Evolutionary conservation across 805 yeast species (phyloP).

Genomic region (Metschnikowia borealis): DNA sequence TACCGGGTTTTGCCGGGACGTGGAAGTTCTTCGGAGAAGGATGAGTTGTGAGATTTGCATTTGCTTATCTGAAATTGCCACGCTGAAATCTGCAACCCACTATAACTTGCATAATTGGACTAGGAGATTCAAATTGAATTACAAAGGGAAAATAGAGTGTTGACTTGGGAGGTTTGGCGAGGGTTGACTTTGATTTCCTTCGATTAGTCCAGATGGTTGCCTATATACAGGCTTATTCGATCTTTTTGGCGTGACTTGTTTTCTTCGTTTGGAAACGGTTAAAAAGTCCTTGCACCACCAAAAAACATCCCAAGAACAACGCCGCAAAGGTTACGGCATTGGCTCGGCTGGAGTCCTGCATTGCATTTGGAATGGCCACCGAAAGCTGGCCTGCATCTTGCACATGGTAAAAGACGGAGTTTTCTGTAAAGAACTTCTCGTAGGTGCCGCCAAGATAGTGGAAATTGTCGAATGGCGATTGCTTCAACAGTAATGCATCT

Average conservation of each 20-base stretch:
- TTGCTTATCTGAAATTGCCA: background rate
- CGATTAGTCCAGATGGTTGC: too few relatives aligned
- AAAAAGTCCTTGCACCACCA: conserved; percentile 4
- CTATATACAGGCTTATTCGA: background rate
- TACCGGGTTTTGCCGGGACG: conserved; percentile 17
- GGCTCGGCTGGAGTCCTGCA: conserved; percentile 2
- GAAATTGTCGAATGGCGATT: conserved; percentile 37
- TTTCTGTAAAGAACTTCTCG: conserved; percentile 35
- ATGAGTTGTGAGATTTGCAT: conserved; percentile 13
- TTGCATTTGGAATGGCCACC: conserved; percentile 14
- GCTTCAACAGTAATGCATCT: conserved; percentile 25
- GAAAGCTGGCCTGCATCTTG: conserved; percentile 9
- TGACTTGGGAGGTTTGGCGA: too few relatives aligned
- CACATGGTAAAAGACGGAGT: conserved; percentile 37
- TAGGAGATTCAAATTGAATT: too few relatives aligned
- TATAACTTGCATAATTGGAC: too few relatives aligned
- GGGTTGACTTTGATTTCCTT: too few relatives aligned
- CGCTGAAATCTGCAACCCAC: too few relatives aligned
- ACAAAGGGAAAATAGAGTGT: too few relatives aligned
- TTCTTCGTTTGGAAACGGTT: background rate
- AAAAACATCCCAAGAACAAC: conserved; percentile 9
- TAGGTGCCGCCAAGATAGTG: conserved; percentile 29
- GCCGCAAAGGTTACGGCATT: conserved; percentile 11
- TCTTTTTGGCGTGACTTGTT: background rate
- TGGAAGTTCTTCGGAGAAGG: conserved; percentile 6